Evolutionary conservation across 306 rosid genomes (phyloP).

Genomic region (Begonia fuchsioides): DNA sequence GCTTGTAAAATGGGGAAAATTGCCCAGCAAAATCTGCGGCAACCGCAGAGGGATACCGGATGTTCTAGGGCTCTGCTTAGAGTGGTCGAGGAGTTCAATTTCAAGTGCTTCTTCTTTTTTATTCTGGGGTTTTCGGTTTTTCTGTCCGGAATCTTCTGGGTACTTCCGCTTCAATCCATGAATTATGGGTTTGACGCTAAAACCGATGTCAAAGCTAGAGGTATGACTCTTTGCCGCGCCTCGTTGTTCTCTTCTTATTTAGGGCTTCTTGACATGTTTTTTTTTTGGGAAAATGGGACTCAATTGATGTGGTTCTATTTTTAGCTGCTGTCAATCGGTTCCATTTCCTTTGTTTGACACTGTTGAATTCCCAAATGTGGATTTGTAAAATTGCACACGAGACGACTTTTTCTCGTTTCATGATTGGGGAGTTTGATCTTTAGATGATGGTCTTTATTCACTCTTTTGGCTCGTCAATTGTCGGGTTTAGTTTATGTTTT

Average conservation of each 20-base stretch:
- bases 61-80: constrained; percentile 25
- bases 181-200: constrained; percentile 41
- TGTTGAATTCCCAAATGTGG: no score
- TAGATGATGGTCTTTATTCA: not conserved
- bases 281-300: not conserved
- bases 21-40: constrained; percentile 23
- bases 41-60: constrained; percentile 26
- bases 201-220: constrained; percentile 42
- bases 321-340: not conserved
- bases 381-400: no score
- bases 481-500: not conserved
- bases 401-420: not conserved
- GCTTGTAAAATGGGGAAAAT: constrained; percentile 47
- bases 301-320: not conserved
- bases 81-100: constrained; percentile 30
- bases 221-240: constrained; percentile 16
- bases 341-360: not conserved
- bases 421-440: not conserved
- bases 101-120: constrained; percentile 59
- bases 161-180: constrained; percentile 35
- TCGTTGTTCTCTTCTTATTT: not conserved
- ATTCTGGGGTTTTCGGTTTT: constrained; percentile 40
- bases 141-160: constrained; percentile 65
- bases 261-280: not conserved
- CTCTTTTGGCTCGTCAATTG: not conserved